phyloP scores from a whole-genome alignment of 805 yeast genomes.

The Kurtzmaniella fragi region DNA sequence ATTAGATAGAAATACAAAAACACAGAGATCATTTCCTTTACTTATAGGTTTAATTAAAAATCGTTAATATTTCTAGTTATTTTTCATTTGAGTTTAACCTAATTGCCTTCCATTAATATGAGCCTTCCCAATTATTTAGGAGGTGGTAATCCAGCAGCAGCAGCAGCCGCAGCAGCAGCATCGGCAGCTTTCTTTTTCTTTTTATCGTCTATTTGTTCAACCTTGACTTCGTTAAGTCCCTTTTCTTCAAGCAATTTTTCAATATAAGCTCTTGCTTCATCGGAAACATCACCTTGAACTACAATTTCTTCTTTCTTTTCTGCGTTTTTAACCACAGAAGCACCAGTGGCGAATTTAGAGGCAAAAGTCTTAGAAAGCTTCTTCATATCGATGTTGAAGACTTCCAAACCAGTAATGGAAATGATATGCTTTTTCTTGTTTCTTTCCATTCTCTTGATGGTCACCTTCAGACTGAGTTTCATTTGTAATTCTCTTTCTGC shows the following conservation, averaged over 20 bases:
- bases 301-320: constrained; percentile 91
- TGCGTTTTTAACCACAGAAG: constrained; percentile 81
- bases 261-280: constrained; percentile 78
- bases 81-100: too few relatives aligned
- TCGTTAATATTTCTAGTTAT: too few relatives aligned
- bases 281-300: constrained; percentile 93
- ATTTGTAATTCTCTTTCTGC: constrained; percentile 79
- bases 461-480: constrained; percentile 73
- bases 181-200: constrained; percentile 59
- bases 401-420: constrained; percentile 82
- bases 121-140: background rate
- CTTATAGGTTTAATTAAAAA: too few relatives aligned
- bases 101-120: too few relatives aligned
- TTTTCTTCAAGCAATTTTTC: constrained; percentile 68
- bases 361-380: constrained; percentile 90
- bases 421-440: constrained; percentile 85
- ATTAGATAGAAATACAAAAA: too few relatives aligned
- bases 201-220: constrained; percentile 83
- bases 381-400: constrained; percentile 83
- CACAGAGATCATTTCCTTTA: too few relatives aligned
- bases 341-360: constrained; percentile 92
- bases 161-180: constrained; percentile 3
- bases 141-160: constrained; percentile 1
- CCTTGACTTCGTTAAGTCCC: constrained; percentile 79
- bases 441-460: constrained; percentile 82